Evolutionary conservation across 345 rosid species (phyloP).

Genomic region (Eucalyptus marginata): DNA sequence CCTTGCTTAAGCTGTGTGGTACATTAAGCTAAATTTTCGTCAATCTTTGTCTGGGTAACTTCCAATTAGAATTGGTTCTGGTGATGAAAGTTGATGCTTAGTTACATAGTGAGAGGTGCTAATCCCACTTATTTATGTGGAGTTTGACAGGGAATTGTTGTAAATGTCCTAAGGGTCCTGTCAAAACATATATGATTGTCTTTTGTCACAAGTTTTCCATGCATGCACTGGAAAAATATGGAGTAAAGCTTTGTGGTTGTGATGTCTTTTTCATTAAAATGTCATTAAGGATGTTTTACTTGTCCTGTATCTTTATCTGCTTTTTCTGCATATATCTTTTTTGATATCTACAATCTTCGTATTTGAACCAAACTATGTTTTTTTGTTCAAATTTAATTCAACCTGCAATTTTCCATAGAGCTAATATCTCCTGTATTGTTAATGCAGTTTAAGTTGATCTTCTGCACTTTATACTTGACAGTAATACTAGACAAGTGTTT

Average conservation of each 20-base stretch:
- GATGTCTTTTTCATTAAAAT: background rate
- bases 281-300: background rate
- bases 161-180: background rate
- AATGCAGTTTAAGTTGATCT: background rate
- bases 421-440: background rate
- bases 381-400: background rate
- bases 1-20: conserved; percentile 85
- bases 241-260: background rate
- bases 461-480: background rate
- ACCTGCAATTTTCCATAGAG: background rate
- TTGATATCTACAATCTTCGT: background rate
- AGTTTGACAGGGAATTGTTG: background rate
- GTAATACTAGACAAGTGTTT: background rate
- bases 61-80: background rate
- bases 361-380: background rate
- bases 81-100: background rate
- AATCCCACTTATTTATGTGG: background rate
- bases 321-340: background rate
- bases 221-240: background rate
- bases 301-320: background rate
- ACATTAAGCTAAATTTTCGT: conserved; percentile 8
- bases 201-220: background rate
- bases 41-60: background rate
- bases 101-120: background rate
- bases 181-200: background rate